phyloP scores from a whole-genome alignment of 2,329 filamentous ascomycete species.

The Penicillium capsulatum region DNA sequence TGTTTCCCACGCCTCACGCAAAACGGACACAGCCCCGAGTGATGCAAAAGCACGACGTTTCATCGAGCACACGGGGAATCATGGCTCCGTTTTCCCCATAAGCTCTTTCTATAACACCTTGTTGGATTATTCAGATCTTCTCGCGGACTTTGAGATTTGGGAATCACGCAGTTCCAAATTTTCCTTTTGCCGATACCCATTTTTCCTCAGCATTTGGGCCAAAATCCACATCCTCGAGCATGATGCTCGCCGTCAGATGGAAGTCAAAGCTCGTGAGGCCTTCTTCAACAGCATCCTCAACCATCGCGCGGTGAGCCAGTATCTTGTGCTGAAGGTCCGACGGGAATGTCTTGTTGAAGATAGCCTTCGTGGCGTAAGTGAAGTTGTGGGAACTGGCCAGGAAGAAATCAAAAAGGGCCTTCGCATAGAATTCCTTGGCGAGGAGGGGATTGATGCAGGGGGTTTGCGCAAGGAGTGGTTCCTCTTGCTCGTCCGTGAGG shows the following conservation, averaged over 20 bases:
- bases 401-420: constrained; percentile 89
- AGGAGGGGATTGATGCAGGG: constrained; percentile 87
- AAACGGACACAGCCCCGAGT: constrained; percentile 29
- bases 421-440: constrained; percentile 77
- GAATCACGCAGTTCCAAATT: constrained; percentile 71
- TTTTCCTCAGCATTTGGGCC: constrained; percentile 84
- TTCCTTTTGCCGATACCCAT: constrained; percentile 87
- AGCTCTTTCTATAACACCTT: constrained; percentile 85
- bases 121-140: constrained; percentile 79
- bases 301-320: constrained; percentile 68
- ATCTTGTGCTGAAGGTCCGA: constrained; percentile 71
- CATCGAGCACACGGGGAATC: constrained; percentile 40
- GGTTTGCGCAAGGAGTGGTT: constrained; percentile 95
- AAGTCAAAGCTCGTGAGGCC: constrained; percentile 78
- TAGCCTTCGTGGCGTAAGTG: constrained; percentile 77
- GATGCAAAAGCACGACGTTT: constrained; percentile 32
- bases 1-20: constrained; percentile 48
- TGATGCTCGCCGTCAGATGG: constrained; percentile 85
- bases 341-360: constrained; percentile 85
- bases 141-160: constrained; percentile 84
- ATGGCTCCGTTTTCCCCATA: constrained; percentile 68
- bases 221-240: constrained; percentile 89
- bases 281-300: constrained; percentile 87
- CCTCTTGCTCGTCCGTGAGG: constrained; percentile 76
- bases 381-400: constrained; percentile 72